Base-by-base conservation (phyloP, 495 filamentous ascomycete species). In the Hapsidospora chrysogenum region DNA sequence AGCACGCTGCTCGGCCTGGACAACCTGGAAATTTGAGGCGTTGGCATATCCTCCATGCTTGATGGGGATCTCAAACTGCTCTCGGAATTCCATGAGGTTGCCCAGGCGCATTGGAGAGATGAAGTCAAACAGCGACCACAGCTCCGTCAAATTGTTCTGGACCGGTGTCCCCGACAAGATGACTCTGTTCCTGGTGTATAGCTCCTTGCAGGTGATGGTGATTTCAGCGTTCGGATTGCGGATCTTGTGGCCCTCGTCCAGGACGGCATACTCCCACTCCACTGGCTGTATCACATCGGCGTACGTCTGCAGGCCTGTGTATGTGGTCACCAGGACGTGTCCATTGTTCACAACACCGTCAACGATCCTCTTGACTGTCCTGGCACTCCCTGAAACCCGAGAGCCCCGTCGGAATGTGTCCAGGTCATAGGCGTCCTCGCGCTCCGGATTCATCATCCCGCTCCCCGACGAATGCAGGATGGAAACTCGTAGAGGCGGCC, bases 81-180 rank as follows among this genome's bases (percentile, higher is more conserved):
- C 77, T 10, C 84, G 74, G 51, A 96, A 97, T 29, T 76, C 77
- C 20, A 93, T 80, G 10, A 97, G 66, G 0, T 80, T 95, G 0
- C 89, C 89, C 9, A 97, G 63, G 21, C 84, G 81, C 81, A 95
- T 93, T 0, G 89, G 89, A 44, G 80, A 94, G 37, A 95, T 74
- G 47, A 95, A 97, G 50, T 97, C 89, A 46, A 96, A 94, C 5
- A 97, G 70, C 0, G 92, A 96, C 89, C 89, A 97, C n/a, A 97
- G 65, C 49, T 97, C 89, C 6, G 94, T 66, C 14, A 97, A 78
- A 51, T 96, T 97, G 56, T 97, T 97, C 52, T 97, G 89, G 47
- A 97, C 92, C 1, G 89, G 89, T 1, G 89, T 97, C 6, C 89
- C 89, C 0, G 89, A 95, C 4, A 96, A 63, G 39, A 97, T 96